A percentile compares a stretch with the other conserved stretches of the same genome.
Evolutionary conservation across 129 eudicot genomes (phyloP).

Genomic region (Flaveria brownii): DNA sequence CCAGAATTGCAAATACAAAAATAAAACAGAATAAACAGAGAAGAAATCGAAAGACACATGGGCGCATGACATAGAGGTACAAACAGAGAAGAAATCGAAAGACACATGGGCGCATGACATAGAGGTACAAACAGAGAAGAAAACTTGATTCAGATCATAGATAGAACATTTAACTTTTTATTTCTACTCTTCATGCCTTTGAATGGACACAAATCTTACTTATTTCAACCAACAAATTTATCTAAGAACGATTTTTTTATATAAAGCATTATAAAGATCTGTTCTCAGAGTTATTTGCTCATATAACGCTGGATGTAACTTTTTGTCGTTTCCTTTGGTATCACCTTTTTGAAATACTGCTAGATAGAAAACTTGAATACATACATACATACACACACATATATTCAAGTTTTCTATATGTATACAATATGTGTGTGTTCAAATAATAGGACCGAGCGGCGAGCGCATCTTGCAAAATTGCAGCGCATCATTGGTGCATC

Average conservation of each 20-base stretch:
- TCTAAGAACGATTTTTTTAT: not conserved
- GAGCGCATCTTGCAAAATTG: too few relatives aligned
- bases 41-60: constrained; percentile 7
- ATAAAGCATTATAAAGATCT: not conserved
- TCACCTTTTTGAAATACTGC: not conserved
- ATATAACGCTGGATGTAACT: constrained; percentile 3
- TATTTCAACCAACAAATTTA: constrained; percentile 2
- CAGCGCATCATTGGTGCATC: too few relatives aligned
- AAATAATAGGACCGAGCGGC: too few relatives aligned
- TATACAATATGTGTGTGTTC: too few relatives aligned
- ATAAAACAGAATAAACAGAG: constrained; percentile 1
- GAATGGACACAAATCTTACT: constrained; percentile 6
- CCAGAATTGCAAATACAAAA: constrained; percentile 14
- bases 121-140: not conserved
- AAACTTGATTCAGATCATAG: constrained; percentile 5
- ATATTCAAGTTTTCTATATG: too few relatives aligned
- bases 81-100: constrained; percentile 1
- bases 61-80: constrained; percentile 11
- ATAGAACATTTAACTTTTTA: constrained; percentile 5
- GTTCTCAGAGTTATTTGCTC: not conserved
- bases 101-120: constrained; percentile 10
- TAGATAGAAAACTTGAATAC: not conserved
- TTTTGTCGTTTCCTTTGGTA: not conserved
- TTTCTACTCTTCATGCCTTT: constrained; percentile 7
- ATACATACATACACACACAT: not conserved